Evolutionary conservation across 345 rosid genomes (phyloP), one percentile per base, ranked within the genome.

Genomic region (Bruguiera sexangula): DNA sequence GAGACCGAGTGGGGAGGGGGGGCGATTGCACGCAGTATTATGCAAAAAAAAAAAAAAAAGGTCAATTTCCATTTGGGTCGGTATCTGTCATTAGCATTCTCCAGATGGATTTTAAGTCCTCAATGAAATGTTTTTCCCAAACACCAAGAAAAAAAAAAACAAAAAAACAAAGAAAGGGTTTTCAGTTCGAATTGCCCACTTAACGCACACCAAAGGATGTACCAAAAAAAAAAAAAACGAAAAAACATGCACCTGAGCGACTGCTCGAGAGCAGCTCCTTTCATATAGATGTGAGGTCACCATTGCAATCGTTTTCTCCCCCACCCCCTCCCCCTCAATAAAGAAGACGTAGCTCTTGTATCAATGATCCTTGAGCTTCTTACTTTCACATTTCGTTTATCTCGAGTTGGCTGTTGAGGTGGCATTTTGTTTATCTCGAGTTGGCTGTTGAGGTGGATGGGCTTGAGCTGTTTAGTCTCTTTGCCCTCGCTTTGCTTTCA

Each of bases 81-180:
- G 84, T 82, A 78, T 58, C 58, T 37, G 86, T 82, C 88, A 61
- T 78, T 76, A 57, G 69, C 84, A 73, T 58, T 73, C 81, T 78
- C 81, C 87, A 67, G 79, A 78, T 72, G 57, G 69, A 66, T 75
- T 78, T 69, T 70, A 48, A 15, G 66, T 73, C 80, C 56, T 46
- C 69, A 50, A 68, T 29, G 21, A 68, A 66, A 66, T 66, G 65
- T 69, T 77, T 63, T 62, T 2, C 11, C 63, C 27, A 0, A 3
- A 63, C 19, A 21, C 32, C 29, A 27, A 27, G 29, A 31, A 32
- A 32, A 6, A 32, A 10, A 13, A 21, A 10, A 36, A 62, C n/a
- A n/a, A 0, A 22, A 22, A 8, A 26, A 6, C 2, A 15, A 13
- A 24, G 24, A 43, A 8, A 22, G 67, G 4, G 51, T 18, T 32